These are phyloP conservation scores for Lithocarpus polystachyus DNA, from an alignment of 306 rosid genomes.

Conservation along the genomic window DNA sequence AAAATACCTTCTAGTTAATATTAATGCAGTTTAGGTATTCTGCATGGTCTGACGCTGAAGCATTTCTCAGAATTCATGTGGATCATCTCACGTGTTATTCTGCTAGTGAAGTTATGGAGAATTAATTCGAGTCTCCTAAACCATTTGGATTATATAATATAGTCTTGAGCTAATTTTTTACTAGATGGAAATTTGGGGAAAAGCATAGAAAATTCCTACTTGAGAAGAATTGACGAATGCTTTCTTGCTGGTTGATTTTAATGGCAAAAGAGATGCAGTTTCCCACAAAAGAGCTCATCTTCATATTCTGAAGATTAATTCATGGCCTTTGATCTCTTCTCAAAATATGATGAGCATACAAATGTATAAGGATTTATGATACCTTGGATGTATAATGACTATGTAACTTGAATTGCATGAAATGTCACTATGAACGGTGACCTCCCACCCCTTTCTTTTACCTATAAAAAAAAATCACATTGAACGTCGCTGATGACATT, in stretches of 20 bases:
- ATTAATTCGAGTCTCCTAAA: no score
- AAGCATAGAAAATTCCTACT: no score
- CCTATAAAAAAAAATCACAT: no score
- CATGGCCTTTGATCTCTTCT: neutral
- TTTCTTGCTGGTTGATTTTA: neutral
- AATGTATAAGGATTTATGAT: neutral
- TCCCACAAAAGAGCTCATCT: neutral
- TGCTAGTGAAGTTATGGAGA: no score
- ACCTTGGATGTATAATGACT: neutral
- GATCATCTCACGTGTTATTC: no score
- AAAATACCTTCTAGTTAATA: neutral
- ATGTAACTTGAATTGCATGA: neutral
- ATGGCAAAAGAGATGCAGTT: neutral
- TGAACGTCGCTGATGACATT: neutral
- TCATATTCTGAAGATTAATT: neutral
- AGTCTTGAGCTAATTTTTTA: no score
- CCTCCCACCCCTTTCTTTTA: no score
- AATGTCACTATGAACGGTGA: neutral
- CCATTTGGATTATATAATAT: no score
- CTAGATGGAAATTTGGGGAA: no score
- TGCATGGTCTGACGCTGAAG: neutral
- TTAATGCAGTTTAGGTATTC: neutral
- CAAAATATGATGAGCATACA: neutral
- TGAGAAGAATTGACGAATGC: no score
- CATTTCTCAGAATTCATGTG: neutral